Evolutionary conservation across 2,329 filamentous ascomycete genomes (phyloP), one percentile per base, ranked within the genome.

Genomic region (Fusarium staphyleae): DNA sequence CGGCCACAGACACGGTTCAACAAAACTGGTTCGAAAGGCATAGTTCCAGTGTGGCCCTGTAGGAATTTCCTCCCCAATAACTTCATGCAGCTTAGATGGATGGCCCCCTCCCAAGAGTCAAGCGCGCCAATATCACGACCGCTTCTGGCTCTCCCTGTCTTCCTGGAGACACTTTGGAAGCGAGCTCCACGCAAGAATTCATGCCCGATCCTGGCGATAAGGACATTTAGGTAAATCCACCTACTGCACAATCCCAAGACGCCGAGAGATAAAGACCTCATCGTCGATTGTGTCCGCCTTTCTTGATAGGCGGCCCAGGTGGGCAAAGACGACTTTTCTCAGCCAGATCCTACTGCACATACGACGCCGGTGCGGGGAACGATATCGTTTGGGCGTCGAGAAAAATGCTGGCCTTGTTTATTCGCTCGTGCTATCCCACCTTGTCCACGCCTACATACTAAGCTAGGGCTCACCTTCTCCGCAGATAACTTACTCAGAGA

Each of bases 401-500:
- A 61, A 57, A 62, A 32, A 55, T 61, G 57, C 48, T 24, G 40
- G 19, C 55, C 57, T 59, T 39, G 45, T 45, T 55, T 59, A 62
- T 61, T 61, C 58, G 44, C 58, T 58, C 54, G 59, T 35, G 39
- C 26, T 30, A 61, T 62, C 44, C 37, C 43, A 50, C 40, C 37
- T 60, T 45, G 39, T 45, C 40, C 45, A 49, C 35, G 22, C 41
- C 4, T 22, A 22, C 19, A 6, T 22, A 4, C 4, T 22, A 22
- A n/a, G n/a, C 52, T 22, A 61, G 32, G 40, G 37, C 33, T 58
- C 41, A 30, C 15, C 34, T 39, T 58, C 57, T 47, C 58, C 57
- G 45, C 58, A 59, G 40, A 47, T 44, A 39, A 28, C 22, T 8
- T 24, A 24, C 22, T 24, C 22, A 24, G 22, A 24, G 36, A n/a